These are phyloP conservation scores for Teunomyces tritomae DNA, from an alignment of 805 yeast species.

Conservation along the genomic window DNA sequence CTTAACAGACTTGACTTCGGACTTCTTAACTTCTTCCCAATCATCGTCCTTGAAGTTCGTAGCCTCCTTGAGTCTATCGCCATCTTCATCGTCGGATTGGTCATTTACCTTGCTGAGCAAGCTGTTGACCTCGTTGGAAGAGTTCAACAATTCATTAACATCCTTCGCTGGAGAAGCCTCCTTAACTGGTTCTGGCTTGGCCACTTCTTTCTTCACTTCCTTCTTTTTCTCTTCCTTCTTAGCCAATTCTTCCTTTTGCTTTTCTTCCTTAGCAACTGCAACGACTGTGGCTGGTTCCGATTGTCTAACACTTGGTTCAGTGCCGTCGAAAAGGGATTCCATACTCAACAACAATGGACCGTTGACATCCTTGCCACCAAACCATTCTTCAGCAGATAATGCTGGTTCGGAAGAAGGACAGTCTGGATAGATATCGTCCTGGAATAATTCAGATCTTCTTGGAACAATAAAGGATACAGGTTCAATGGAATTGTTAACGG, in stretches of 20 bases:
- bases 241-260: constrained; percentile 16
- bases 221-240: constrained; percentile 13
- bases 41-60: constrained; percentile 25
- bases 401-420: constrained; percentile 83
- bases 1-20: constrained; percentile 8
- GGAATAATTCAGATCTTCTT: constrained; percentile 89
- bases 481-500: constrained; percentile 86
- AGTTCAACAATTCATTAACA: constrained; percentile 39
- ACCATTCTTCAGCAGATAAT: constrained; percentile 74
- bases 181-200: constrained; percentile 7
- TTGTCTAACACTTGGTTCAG: constrained; percentile 48
- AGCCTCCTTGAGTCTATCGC: constrained; percentile 15
- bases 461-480: constrained; percentile 94
- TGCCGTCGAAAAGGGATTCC: constrained; percentile 78
- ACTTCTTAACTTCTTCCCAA: constrained; percentile 40
- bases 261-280: constrained; percentile 23
- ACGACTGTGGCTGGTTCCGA: constrained; percentile 35
- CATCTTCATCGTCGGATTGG: constrained; percentile 38
- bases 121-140: constrained; percentile 32
- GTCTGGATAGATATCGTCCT: constrained; percentile 89
- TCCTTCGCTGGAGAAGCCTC: constrained; percentile 16
- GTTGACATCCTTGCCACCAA: constrained; percentile 70
- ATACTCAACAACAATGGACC: constrained; percentile 80
- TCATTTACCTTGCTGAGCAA: constrained; percentile 39
- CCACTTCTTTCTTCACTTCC: constrained; percentile 7